Evolutionary conservation across 805 yeast species (phyloP).

Genomic region (Candida patagonica): DNA sequence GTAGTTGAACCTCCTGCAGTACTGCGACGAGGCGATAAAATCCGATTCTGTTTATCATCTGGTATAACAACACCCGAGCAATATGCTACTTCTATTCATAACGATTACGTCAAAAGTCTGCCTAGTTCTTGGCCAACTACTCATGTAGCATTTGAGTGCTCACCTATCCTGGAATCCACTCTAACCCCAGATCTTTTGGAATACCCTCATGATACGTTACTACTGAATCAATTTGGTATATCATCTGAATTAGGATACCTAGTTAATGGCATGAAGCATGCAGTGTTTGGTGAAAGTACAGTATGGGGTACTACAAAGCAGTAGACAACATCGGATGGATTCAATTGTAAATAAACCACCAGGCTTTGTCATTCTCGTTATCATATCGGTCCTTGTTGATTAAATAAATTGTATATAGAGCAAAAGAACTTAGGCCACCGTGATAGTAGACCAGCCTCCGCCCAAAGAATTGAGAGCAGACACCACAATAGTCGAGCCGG

Average conservation of each 20-base stretch:
- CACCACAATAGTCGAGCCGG: slow-evolving; percentile 1
- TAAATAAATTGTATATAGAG: too few relatives aligned
- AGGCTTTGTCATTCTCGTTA: too few relatives aligned
- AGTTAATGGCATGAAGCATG: slow-evolving; percentile 22
- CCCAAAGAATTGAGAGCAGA: slow-evolving; percentile 11
- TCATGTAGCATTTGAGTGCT: slow-evolving; percentile 19
- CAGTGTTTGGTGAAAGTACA: slow-evolving; percentile 22
- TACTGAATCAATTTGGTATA: slow-evolving; percentile 23
- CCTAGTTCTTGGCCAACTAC: neutral
- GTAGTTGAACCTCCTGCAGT: slow-evolving; percentile 53
- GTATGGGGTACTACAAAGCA: too few relatives aligned
- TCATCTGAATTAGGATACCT: slow-evolving; percentile 27
- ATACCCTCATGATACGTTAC: slow-evolving; percentile 13
- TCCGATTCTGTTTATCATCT: slow-evolving; percentile 32
- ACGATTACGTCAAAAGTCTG: slow-evolving; percentile 1
- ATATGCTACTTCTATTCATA: slow-evolving; percentile 2
- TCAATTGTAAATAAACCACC: too few relatives aligned
- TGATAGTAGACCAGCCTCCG: slow-evolving; percentile 14
- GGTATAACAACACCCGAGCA: slow-evolving; percentile 3
- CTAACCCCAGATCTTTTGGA: slow-evolving; percentile 14
- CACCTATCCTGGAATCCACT: slow-evolving; percentile 21
- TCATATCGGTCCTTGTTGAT: too few relatives aligned
- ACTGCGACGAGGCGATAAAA: slow-evolving; percentile 35
- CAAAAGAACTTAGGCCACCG: too few relatives aligned
- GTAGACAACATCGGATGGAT: too few relatives aligned